Evolutionary conservation across 169 alveolate species (phyloP).

Genomic region (Cryptosporidium sp.): DNA sequence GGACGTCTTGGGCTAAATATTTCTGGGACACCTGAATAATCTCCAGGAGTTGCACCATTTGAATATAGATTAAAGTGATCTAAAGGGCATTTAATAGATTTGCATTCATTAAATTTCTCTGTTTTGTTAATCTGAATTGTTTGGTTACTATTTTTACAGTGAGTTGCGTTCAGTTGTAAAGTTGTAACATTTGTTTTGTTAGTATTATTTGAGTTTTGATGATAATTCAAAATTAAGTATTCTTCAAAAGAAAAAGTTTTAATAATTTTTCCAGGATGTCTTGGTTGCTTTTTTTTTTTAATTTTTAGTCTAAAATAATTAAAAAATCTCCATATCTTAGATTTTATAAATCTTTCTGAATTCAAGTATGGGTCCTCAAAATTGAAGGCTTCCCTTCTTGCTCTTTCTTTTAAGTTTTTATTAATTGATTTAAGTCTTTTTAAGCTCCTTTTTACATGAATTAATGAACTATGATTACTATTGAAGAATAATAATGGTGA

Average conservation of each 20-base stretch:
- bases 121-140: not conserved
- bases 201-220: not conserved
- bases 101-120: not conserved
- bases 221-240: slow-evolving; percentile 29
- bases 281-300: slow-evolving; percentile 11
- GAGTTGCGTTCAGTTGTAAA: not conserved
- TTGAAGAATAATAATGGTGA: slow-evolving; percentile 18
- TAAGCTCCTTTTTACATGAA: not conserved
- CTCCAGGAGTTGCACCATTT: slow-evolving; percentile 30
- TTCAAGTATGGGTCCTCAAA: slow-evolving; percentile 41
- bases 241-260: slow-evolving; percentile 42
- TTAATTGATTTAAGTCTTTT: slow-evolving; percentile 25
- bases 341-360: slow-evolving; percentile 40
- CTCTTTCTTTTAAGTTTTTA: slow-evolving; percentile 38
- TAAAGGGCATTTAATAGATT: not conserved
- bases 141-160: not conserved
- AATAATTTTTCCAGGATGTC: slow-evolving; percentile 11
- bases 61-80: not conserved
- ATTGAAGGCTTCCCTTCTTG: not conserved
- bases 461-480: not conserved
- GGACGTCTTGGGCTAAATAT: slow-evolving; percentile 56
- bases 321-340: slow-evolving; percentile 35
- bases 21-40: slow-evolving; percentile 10
- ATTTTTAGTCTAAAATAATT: slow-evolving; percentile 12
- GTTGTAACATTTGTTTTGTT: not conserved